phyloP scores from a whole-genome alignment of 2,329 filamentous ascomycete species.

The Thielaviopsis populi region DNA sequence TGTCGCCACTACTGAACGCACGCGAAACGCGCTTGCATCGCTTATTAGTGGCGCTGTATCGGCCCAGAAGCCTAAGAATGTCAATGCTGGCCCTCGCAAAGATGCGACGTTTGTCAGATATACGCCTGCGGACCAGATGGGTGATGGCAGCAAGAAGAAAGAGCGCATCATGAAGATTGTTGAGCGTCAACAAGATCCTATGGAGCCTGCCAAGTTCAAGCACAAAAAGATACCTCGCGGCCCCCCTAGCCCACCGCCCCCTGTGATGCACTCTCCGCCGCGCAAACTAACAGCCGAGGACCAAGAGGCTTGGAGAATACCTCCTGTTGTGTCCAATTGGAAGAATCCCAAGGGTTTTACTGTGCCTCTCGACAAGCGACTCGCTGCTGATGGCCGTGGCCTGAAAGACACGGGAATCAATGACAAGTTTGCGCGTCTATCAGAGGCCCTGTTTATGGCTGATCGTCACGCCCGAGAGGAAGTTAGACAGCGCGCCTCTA shows the following conservation, averaged over 20 bases:
- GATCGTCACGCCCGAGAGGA: constrained; percentile 92
- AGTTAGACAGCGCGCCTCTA: constrained; percentile 76
- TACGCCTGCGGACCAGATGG: constrained; percentile 94
- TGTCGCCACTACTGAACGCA: constrained; percentile 68
- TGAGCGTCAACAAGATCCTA: constrained; percentile 79
- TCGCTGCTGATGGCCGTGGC: constrained; percentile 84
- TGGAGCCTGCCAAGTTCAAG: constrained; percentile 97
- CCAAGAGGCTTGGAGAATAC: constrained; percentile 87
- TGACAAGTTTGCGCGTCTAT: constrained; percentile 95
- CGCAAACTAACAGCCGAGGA: constrained; percentile 92
- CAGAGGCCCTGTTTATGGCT: constrained; percentile 84
- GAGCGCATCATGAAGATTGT: constrained; percentile 98
- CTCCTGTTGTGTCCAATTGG: constrained; percentile 88
- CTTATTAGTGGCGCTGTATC: constrained; percentile 75
- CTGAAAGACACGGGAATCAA: constrained; percentile 92
- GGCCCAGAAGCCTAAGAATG: constrained; percentile 90
- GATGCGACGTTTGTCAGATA: constrained; percentile 92
- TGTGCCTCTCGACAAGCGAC: constrained; percentile 82
- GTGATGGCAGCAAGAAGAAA: constrained; percentile 68
- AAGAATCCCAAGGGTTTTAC: constrained; percentile 99
- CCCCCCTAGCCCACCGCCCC: constrained; percentile 80
- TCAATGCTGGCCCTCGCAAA: constrained; percentile 63
- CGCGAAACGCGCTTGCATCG: constrained; percentile 67
- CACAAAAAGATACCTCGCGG: constrained; percentile 95
- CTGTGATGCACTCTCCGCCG: constrained; percentile 87